Conservation (phyloP, 192 early-diverging fungal genomes). For the Coemansia sp. region DNA sequence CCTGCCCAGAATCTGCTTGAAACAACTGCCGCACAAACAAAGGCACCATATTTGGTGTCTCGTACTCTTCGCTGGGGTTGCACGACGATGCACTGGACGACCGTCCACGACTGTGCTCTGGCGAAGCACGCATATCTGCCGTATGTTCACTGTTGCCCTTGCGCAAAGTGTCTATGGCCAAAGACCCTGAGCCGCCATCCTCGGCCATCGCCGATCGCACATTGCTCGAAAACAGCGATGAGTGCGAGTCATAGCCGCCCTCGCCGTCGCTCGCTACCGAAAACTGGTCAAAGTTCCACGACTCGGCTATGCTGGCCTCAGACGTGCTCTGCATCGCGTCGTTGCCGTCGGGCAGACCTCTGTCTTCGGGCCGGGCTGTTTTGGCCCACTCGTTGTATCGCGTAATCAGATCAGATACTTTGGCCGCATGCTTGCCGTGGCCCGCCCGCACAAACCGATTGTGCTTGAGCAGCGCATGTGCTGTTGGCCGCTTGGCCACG, state of each 20-base stretch:
- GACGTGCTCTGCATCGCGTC: constrained; percentile 51
- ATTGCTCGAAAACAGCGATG: constrained; percentile 45
- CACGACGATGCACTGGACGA: constrained; percentile 2
- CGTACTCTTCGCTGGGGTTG: constrained; percentile 17
- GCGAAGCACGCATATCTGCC: background rate
- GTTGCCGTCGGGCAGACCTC: constrained; percentile 35
- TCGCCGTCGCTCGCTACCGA: constrained; percentile 51
- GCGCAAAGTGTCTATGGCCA: background rate
- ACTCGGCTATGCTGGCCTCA: constrained; percentile 48
- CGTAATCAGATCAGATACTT: constrained; percentile 46
- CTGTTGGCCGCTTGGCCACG: constrained; percentile 81
- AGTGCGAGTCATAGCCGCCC: constrained; percentile 45
- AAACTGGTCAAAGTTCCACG: constrained; percentile 57
- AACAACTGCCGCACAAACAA: constrained; percentile 53
- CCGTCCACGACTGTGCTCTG: background rate
- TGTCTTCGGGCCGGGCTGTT: constrained; percentile 38
- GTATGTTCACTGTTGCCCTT: background rate
- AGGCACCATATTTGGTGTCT: constrained; percentile 26
- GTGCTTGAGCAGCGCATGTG: constrained; percentile 81
- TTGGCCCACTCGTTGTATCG: constrained; percentile 44
- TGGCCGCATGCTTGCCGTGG: constrained; percentile 50
- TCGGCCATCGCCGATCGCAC: constrained; percentile 18
- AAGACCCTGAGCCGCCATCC: background rate
- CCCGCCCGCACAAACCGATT: constrained; percentile 51
- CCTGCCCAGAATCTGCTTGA: constrained; percentile 8